Evolutionary conservation across 164 flowering plant species (phyloP), one percentile per base, ranked within the genome.

Genomic region (Tetracentron sinense): DNA sequence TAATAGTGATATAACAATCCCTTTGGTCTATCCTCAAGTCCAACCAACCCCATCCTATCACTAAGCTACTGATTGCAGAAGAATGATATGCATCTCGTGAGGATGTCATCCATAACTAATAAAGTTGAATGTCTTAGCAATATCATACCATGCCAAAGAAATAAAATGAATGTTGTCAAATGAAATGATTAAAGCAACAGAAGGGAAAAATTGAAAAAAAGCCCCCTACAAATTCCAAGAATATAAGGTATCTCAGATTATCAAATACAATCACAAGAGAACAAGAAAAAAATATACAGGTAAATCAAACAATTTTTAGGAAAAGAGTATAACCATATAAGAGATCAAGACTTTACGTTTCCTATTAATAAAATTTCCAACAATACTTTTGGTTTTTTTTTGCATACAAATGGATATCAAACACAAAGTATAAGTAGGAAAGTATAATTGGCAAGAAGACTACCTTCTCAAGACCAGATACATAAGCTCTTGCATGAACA

Each of bases 391-490:
- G 8, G 4, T 8, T 12, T 12, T 10, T 8, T 16, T 35, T 25
- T 12, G 6, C 26, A 25, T 1, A 26, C 11, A 11, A 22, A 19
- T 30, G 14, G 20, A 61, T 8, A 33, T 21, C 54, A 21, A 44
- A 56, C 1, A 15, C 42, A 44, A 21, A 17, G 27, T 20, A 53
- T n/a, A 61, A 61, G 22, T 30, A 46, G 60, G 21, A 57, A 61
- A 28, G 52, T 16, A 35, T 20, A 14, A 33, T 26, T 54, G 48
- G 26, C 6, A 38, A 64, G 42, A 60, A 16, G 42, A 28, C 31
- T 78, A 88, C 94, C 98, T 87, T 86, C 82, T 92, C 95, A 58
- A 92, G 90, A 31, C 89, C 95, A 35, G 71, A 69, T 25, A 92
- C 92, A 79, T 92, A 92, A 66, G 87, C 71, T 72, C 70, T 80